Conservation (phyloP, 2,329 filamentous ascomycete species). For the Onygenales sp. region DNA sequence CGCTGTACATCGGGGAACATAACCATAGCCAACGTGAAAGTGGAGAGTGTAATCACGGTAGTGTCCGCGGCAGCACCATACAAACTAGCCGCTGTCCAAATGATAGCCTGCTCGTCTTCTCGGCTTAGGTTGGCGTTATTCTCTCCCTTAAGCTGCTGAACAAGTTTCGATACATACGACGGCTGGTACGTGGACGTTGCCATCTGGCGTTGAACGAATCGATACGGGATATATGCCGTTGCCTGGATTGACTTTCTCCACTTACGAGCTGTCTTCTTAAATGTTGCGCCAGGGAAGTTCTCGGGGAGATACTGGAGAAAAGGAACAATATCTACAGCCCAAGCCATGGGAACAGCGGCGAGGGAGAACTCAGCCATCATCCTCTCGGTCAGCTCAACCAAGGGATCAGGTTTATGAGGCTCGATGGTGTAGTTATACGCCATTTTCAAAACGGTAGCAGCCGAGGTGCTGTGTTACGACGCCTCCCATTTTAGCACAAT, state of each 20-base stretch:
- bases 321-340: slow-evolving; percentile 39
- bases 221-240: slow-evolving; percentile 1
- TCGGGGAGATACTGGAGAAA: slow-evolving; percentile 33
- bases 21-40: slow-evolving; percentile 44
- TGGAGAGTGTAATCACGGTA: slow-evolving; percentile 8
- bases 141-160: neutral
- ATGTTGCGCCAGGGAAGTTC: slow-evolving; percentile 38
- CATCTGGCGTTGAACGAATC: slow-evolving; percentile 2
- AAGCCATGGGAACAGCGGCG: slow-evolving; percentile 34
- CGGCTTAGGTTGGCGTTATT: neutral
- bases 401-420: slow-evolving; percentile 29
- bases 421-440: slow-evolving; percentile 39
- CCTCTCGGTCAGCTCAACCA: slow-evolving; percentile 33
- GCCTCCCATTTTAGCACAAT: slow-evolving; percentile 6
- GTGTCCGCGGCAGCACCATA: slow-evolving; percentile 6
- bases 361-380: slow-evolving; percentile 33
- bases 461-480: slow-evolving; percentile 23
- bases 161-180: slow-evolving; percentile 4
- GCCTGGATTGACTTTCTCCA: slow-evolving; percentile 18
- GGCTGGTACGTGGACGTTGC: neutral
- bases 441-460: slow-evolving; percentile 35
- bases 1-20: slow-evolving; percentile 43
- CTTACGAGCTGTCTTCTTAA: slow-evolving; percentile 32
- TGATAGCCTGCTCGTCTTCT: slow-evolving; percentile 4
- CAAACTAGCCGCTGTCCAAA: slow-evolving; percentile 4